Evolutionary conservation across 2,329 filamentous ascomycete species (phyloP).

Genomic region (Onygenales sp.): DNA sequence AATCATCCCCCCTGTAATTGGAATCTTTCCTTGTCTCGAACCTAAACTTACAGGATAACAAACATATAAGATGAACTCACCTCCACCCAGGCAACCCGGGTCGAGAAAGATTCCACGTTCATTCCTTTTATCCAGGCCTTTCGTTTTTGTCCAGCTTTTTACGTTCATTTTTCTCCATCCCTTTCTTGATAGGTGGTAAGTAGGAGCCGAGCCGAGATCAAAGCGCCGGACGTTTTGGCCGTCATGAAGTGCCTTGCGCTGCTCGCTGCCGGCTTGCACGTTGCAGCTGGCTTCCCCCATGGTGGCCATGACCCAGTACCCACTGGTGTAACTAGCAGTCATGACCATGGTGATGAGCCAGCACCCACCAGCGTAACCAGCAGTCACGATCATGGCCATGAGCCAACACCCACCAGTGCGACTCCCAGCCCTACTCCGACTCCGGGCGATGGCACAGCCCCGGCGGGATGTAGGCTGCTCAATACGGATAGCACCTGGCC

Average conservation of each 20-base stretch:
- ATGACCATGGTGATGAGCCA: background rate
- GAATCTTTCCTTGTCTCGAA: background rate
- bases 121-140: background rate
- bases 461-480: background rate
- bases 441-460: background rate
- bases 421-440: background rate
- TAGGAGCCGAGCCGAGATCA: background rate
- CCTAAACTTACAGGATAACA: background rate
- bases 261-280: background rate
- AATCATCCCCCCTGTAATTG: background rate
- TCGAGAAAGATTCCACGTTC: background rate
- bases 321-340: background rate
- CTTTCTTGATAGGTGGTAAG: background rate
- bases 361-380: background rate
- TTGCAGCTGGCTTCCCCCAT: background rate
- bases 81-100: background rate
- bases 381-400: background rate
- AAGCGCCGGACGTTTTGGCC: background rate
- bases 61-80: background rate
- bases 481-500: background rate
- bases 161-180: background rate
- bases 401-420: background rate
- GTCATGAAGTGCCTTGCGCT: conserved; percentile 1
- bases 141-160: background rate
- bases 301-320: background rate